Conservation (phyloP, 192 early-diverging fungal genomes). For the Backusella mclennaniae region DNA sequence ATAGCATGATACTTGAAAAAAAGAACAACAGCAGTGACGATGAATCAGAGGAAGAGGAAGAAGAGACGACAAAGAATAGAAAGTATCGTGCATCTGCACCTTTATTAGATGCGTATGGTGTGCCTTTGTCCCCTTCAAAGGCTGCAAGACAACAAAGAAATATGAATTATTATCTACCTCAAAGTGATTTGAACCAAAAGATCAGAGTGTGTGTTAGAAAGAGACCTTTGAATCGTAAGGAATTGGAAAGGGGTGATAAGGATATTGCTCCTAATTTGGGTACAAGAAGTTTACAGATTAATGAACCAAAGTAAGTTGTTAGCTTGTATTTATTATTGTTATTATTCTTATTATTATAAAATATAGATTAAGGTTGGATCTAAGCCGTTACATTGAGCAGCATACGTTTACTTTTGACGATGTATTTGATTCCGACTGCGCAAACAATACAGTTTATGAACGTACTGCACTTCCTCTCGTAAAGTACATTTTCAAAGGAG, state of each 20-base stretch:
- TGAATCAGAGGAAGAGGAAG: constrained; percentile 19
- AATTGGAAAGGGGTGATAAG: constrained; percentile 71
- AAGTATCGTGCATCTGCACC: constrained; percentile 37
- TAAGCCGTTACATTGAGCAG: constrained; percentile 94
- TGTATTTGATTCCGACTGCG: constrained; percentile 81
- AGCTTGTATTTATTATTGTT: background rate
- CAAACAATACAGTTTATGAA: constrained; percentile 86
- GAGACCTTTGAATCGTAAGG: constrained; percentile 87
- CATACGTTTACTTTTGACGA: constrained; percentile 97
- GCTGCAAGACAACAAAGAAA: background rate
- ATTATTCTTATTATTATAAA: background rate
- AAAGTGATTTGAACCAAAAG: constrained; percentile 67
- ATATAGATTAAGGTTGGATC: constrained; percentile 83
- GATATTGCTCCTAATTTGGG: constrained; percentile 75
- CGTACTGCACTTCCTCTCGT: constrained; percentile 93
- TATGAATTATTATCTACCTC: constrained; percentile 15
- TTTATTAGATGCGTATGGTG: constrained; percentile 73
- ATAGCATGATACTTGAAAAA: background rate
- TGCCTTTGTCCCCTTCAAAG: constrained; percentile 41
- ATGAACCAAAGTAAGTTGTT: constrained; percentile 84
- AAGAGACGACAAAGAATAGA: constrained; percentile 4
- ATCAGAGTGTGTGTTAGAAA: constrained; percentile 98
- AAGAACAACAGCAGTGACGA: background rate
- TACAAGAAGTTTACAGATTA: constrained; percentile 71
- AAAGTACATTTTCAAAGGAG: constrained; percentile 91